Base-by-base conservation (phyloP, 148 eudicot species). In the Mesembryanthemum crystallinum region DNA sequence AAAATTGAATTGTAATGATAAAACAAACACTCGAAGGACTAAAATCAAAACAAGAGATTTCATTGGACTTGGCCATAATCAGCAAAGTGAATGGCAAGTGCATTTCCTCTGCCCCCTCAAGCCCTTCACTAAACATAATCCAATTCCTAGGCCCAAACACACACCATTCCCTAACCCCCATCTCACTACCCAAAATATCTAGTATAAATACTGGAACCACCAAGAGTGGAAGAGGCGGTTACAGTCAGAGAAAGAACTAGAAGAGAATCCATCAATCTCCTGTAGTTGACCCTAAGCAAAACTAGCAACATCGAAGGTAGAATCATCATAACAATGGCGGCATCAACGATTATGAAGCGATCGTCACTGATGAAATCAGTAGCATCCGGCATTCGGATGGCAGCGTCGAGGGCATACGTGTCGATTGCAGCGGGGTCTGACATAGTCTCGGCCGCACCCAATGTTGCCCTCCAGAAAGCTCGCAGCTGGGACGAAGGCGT, bases 401-500 rank as follows among this genome's bases (percentile, higher is more conserved):
- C 39, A 3, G 39, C 39, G 6, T 74, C 68, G 12, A 83, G 97
- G 78, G 76, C 87, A 18, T 95, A 76, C 79, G 90, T 94, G 0
- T 90, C 99, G 21, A 42, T 92, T 65, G 77, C 92, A 5, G 99
- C 85, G 8, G 99, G 97, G 20, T 80, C 89, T 10, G 94, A 95
- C 70, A 82, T 95, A 32, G 82, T 90, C 23, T 85, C 96, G 60
- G 88, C 99, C 70, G 94, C 97, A 37, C 90, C 92, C 2, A 70
- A 85, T 78, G 91, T 88, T 65, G 83, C 97, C 72, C 97, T 95
- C 47, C 97, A 90, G 79, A 95, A 90, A 66, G 99, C 99, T 82
- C 88, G 99, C 29, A 76, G 83, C 61, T 95, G 96, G 92, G 96
- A 95, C 65, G 97, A 95, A 71, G 99, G 97, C 7, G 90, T 95